phyloP scores from a whole-genome alignment of 495 filamentous ascomycete species.

The Daldinia vernicosa region DNA sequence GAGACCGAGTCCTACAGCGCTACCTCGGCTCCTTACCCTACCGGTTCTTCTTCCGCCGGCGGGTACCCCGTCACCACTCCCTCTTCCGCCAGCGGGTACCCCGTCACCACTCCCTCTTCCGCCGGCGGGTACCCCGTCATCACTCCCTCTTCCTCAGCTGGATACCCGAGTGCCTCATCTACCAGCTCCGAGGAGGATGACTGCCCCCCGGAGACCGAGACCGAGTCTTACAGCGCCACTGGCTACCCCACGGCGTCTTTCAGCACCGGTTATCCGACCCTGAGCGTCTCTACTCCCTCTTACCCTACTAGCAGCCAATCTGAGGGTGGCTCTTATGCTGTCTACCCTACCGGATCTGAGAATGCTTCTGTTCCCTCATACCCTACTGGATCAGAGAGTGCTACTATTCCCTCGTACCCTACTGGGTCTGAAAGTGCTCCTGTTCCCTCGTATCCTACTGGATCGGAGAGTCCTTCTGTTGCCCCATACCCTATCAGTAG shows the following conservation, averaged over 20 bases:
- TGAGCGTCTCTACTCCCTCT: not conserved
- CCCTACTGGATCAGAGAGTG: too few relatives aligned
- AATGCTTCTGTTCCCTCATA: constrained; percentile 7
- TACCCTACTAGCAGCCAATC: not conserved
- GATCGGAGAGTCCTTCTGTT: not conserved
- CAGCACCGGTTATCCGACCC: not conserved
- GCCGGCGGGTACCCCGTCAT: constrained; percentile 34
- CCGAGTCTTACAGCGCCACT: constrained; percentile 14
- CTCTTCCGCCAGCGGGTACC: constrained; percentile 33
- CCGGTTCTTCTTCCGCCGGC: constrained; percentile 15
- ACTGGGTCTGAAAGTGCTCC: too few relatives aligned
- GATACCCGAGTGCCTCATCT: constrained; percentile 21
- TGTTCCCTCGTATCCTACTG: too few relatives aligned
- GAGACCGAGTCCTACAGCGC: constrained; percentile 18
- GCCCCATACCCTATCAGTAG: not conserved
- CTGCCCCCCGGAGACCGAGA: constrained; percentile 36
- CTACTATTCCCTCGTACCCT: too few relatives aligned
- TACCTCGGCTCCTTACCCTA: constrained; percentile 1
- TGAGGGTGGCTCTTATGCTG: not conserved
- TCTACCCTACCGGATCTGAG: constrained; percentile 13
- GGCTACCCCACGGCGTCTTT: not conserved
- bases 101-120: constrained; percentile 27
- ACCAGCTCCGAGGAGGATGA: constrained; percentile 36
- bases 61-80: constrained; percentile 35
- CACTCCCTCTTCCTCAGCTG: constrained; percentile 17